phyloP scores from a whole-genome alignment of 139 green algal species.

The Chlorella sp. region DNA sequence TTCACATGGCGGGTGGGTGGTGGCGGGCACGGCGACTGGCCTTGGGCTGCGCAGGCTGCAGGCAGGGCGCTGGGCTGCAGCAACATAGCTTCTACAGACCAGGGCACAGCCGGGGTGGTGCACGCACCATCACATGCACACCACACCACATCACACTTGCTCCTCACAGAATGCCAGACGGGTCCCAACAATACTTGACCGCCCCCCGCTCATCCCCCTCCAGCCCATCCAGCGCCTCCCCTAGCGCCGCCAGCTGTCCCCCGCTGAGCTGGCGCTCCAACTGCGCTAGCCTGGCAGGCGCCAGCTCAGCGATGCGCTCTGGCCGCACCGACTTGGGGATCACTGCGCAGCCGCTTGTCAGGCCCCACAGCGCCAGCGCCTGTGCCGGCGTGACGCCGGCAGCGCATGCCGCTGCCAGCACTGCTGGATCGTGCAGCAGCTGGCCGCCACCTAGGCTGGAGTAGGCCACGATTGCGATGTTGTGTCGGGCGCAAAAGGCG shows the following conservation, averaged over 20 bases:
- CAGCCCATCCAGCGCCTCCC: constrained; percentile 57
- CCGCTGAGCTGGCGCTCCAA: neutral
- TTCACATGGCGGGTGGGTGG: too few relatives aligned
- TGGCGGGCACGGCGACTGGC: too few relatives aligned
- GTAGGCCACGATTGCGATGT: constrained; percentile 66
- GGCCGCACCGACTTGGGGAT: constrained; percentile 78
- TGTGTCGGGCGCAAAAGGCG: constrained; percentile 51
- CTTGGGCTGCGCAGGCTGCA: too few relatives aligned
- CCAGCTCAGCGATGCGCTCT: constrained; percentile 51
- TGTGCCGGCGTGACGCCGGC: constrained; percentile 52
- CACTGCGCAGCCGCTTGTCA: constrained; percentile 76
- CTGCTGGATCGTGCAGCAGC: constrained; percentile 53
- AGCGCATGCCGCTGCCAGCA: constrained; percentile 40
- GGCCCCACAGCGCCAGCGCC: constrained; percentile 80
- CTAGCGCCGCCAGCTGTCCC: constrained; percentile 38
- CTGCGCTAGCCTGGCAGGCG: constrained; percentile 46
- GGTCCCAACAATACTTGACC: constrained; percentile 79
- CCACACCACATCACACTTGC: neutral
- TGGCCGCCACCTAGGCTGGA: constrained; percentile 58
- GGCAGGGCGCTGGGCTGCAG: too few relatives aligned
- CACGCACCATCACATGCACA: too few relatives aligned
- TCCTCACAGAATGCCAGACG: constrained; percentile 33
- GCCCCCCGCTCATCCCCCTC: constrained; percentile 55
- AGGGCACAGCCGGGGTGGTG: too few relatives aligned
- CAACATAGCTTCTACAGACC: too few relatives aligned